Base-by-base conservation (phyloP, 2,329 filamentous ascomycete genomes). In the Epichloe sp. region DNA sequence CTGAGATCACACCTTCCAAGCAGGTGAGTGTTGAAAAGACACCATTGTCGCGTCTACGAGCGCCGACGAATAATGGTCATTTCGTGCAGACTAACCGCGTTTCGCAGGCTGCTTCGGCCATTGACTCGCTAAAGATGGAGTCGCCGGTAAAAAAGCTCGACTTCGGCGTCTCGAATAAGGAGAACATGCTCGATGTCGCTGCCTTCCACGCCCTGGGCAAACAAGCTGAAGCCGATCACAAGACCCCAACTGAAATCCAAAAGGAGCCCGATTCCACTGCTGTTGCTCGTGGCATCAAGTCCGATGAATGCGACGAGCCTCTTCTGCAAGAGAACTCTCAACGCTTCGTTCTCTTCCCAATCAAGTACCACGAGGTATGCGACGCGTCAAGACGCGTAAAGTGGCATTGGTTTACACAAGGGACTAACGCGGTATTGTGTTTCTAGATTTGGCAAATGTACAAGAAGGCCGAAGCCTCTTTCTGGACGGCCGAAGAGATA, bases 401-500 rank as follows among this genome's bases (percentile, higher is more conserved):
- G 77, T 84, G 77, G 62, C 49, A 42, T 54, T 57, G 23, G 11
- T 37, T 36, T 42, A 15, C 11, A 19, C 37, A 3, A 47, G 7
- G 17, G 21, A 34, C 47, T 48, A 45, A 50, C 40, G 44, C 17
- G n/a, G 5, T 21, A 15, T 23, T 31, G 56, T 48, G 55, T 54
- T 47, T 49, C 55, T 58, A 96, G 90, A 94, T 96, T 71, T 98
- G 93, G 93, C 91, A 97, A 72, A 97, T 97, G 91, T 98, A 98
- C 82, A 98, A 98, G 83, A 97, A 97, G 77, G 90, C 90, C 59
- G 91, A 98, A 71, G 93, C 93, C 49, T 97, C 93, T 43, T 98
- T 98, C 84, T 98, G 93, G 93, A 98, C 93, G 42, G 93, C 93
- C 49, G 93, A 98, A 71, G 93, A 98, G 77, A 97, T 98, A 62